A percentile compares a stretch with the other conserved stretches of the same genome.
phyloP scores from a whole-genome alignment of 768 basidiomycete species.

The Xerocomellus dryophilus region DNA sequence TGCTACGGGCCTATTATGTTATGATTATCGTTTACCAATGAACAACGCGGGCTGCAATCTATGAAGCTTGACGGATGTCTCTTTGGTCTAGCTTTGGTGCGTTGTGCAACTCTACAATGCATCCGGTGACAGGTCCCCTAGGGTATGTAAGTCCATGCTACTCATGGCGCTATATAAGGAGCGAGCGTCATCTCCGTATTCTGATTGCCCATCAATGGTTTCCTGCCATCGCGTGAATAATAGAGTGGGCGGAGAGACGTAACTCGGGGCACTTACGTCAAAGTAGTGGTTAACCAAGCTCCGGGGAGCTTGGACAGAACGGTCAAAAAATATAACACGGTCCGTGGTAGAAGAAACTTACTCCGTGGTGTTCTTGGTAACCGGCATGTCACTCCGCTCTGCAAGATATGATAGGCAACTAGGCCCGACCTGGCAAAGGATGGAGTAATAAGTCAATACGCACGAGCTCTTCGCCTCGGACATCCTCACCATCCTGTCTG shows the following conservation, averaged over 20 bases:
- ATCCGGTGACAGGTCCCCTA: slow-evolving; percentile 70
- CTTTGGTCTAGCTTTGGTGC: neutral
- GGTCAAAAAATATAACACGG: slow-evolving; percentile 1
- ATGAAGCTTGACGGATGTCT: neutral
- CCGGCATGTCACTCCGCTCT: slow-evolving; percentile 84
- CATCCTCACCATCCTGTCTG: slow-evolving; percentile 88
- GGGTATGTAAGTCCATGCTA: slow-evolving; percentile 49
- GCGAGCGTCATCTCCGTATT: slow-evolving; percentile 67
- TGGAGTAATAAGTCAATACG: neutral
- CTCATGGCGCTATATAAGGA: slow-evolving; percentile 63
- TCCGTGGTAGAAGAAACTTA: slow-evolving; percentile 37
- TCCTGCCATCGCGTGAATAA: slow-evolving; percentile 45
- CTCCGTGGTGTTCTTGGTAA: slow-evolving; percentile 93
- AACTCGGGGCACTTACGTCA: slow-evolving; percentile 55
- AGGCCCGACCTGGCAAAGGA: slow-evolving; percentile 65
- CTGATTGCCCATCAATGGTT: slow-evolving; percentile 68
- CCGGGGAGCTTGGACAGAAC: slow-evolving; percentile 62
- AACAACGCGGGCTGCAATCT: neutral
- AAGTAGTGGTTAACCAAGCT: slow-evolving; percentile 90
- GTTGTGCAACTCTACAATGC: slow-evolving; percentile 44
- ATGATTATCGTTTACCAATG: slow-evolving; percentile 22
- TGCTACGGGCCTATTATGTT: slow-evolving; percentile 32
- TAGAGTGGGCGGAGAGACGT: neutral
- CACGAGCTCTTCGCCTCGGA: neutral
- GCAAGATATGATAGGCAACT: slow-evolving; percentile 87